These are phyloP conservation scores for Fragaria nilgerrensis DNA, from an alignment of 306 rosid species.

Conservation along the genomic window DNA sequence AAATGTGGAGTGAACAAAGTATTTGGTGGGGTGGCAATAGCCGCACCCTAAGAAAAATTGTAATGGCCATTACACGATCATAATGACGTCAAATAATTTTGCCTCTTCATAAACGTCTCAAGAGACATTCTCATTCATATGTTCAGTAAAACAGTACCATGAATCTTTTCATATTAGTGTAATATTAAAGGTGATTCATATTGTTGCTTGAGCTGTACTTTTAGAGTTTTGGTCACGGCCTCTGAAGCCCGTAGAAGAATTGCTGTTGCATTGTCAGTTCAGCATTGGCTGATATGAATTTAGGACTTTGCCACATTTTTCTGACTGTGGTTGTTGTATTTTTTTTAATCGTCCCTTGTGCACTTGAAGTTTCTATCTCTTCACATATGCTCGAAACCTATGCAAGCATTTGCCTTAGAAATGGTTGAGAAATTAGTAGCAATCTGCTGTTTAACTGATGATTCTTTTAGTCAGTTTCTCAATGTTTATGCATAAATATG, in stretches of 20 bases:
- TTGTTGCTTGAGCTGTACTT: not conserved
- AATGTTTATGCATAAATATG: slow-evolving; percentile 6
- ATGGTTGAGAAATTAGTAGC: not conserved
- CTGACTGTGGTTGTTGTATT: no score
- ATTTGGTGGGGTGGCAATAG: no score
- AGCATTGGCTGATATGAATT: no score
- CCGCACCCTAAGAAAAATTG: not conserved
- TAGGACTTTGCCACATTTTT: no score
- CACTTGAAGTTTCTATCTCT: not conserved
- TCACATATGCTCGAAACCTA: not conserved
- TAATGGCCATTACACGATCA: not conserved
- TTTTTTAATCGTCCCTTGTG: no score
- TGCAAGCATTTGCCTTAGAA: not conserved
- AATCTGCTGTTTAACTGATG: not conserved
- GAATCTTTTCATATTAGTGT: not conserved
- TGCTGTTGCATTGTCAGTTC: no score
- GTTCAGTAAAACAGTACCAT: not conserved
- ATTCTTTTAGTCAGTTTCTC: not conserved
- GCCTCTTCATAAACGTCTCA: not conserved
- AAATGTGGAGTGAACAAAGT: no score
- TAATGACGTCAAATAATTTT: not conserved
- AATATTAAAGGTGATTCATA: not conserved
- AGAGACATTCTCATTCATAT: not conserved
- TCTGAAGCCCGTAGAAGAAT: no score
- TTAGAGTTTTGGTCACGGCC: no score